Evolutionary conservation across 495 filamentous ascomycete genomes (phyloP), one percentile per base, ranked within the genome.

Genomic region (Physcia stellaris): DNA sequence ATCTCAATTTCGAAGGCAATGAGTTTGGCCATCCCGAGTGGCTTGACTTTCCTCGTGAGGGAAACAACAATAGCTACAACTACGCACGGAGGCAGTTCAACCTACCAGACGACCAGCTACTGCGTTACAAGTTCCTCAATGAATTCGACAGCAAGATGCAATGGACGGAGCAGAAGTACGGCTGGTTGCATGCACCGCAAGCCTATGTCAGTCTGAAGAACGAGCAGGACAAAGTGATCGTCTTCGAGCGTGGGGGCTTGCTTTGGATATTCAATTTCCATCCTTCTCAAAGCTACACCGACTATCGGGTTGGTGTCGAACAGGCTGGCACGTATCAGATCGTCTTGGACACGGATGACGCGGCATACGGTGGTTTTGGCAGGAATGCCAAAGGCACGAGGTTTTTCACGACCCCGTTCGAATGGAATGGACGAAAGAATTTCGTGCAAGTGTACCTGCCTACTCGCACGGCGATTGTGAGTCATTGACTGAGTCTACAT

Each of bases 1-100:
- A 92, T 51, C 85, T 96, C 37, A 96, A 95, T 63, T 98, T 98
- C 51, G 86, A 94, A 60, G 90, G 88, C 43, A 98, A 98, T 59
- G 90, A 98, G 58, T 98, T 98, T 58, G 90, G 90, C 1, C 90
- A 98, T 58, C 90, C 90, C 0, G 90, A 98, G 64, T 98, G 90
- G 90, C 84, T 98, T 39, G 90, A 98, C 57, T 98, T 98, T 61
- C 90, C 90, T 9, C 80, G 90, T 22, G 86, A 71, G 43, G 90
- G 92, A 32, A 98, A 98, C 68, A 62, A 80, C 52, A 95, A 96
- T 59, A 87, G 80, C 45, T 98, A 83, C 75, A 90, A 86, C 77
- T 98, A 96, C 58, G 90, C 90, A 2, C 78, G 90, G 2, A 82
- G 90, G 33, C 90, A 94, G 59, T 79, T 94, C 45, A 95, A 98